A percentile compares a stretch with the other conserved stretches of the same genome.
These are phyloP conservation scores for Epithemia pelagica DNA, from an alignment of 108 stramenopile species.

Conservation along the genomic window DNA sequence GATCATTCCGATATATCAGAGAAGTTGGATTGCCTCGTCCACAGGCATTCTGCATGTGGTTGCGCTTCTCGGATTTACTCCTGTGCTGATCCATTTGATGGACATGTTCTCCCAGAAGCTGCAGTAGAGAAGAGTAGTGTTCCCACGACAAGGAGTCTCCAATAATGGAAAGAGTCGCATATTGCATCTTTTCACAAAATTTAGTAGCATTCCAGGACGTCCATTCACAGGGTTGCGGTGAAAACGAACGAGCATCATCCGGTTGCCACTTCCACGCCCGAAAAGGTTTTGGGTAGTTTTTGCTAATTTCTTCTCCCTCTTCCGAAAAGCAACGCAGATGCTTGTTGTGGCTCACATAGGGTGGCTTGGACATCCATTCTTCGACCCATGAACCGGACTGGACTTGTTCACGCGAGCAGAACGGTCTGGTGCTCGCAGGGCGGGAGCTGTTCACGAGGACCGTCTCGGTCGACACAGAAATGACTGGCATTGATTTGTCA, in stretches of 20 bases:
- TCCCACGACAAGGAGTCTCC: slow-evolving; percentile 50
- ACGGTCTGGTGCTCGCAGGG: no score
- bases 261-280: slow-evolving; percentile 3
- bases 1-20: slow-evolving; percentile 28
- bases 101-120: slow-evolving; percentile 22
- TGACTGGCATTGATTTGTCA: no score
- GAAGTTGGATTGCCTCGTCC: background rate
- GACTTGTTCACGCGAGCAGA: slow-evolving; percentile 23
- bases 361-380: slow-evolving; percentile 6
- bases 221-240: slow-evolving; percentile 15
- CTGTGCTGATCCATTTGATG: slow-evolving; percentile 16
- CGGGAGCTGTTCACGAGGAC: no score
- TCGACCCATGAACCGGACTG: slow-evolving; percentile 21
- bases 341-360: slow-evolving; percentile 21
- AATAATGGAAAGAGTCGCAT: slow-evolving; percentile 25
- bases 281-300: background rate
- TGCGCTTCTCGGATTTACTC: slow-evolving; percentile 9
- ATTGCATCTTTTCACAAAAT: slow-evolving; percentile 27
- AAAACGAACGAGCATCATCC: background rate
- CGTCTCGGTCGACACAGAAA: no score
- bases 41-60: slow-evolving; percentile 23
- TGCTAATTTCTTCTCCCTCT: background rate
- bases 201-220: slow-evolving; percentile 13
- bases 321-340: slow-evolving; percentile 30
- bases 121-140: slow-evolving; percentile 30